These are phyloP conservation scores for Ammopiptanthus mongolicus DNA, from an alignment of 306 rosid genomes.

Conservation along the genomic window DNA sequence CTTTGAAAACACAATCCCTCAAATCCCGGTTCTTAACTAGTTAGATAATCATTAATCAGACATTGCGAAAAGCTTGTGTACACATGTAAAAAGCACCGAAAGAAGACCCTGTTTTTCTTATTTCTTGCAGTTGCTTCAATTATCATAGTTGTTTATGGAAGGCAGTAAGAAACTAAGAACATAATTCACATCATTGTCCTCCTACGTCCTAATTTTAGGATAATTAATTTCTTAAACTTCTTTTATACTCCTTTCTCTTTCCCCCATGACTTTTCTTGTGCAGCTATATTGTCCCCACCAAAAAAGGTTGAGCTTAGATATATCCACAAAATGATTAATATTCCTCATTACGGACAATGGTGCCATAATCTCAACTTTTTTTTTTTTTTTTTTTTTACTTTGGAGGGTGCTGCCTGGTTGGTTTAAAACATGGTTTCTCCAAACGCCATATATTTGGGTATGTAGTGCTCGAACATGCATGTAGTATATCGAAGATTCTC, in stretches of 20 bases:
- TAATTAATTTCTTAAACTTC: background rate
- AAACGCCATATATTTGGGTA: too few relatives aligned
- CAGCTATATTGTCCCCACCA: background rate
- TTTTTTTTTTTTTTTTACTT: too few relatives aligned
- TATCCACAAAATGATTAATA: background rate
- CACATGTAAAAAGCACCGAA: background rate
- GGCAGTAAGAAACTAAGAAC: too few relatives aligned
- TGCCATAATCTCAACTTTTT: background rate
- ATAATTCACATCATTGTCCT: background rate
- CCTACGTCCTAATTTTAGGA: too few relatives aligned
- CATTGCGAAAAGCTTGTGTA: background rate
- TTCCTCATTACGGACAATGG: conserved; percentile 22
- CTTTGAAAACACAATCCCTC: background rate
- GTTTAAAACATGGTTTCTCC: too few relatives aligned
- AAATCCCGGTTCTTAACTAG: background rate
- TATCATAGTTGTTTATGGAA: too few relatives aligned
- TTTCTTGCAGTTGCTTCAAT: background rate
- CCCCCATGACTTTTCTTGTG: background rate
- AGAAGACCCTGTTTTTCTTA: background rate
- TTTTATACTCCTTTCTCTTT: background rate
- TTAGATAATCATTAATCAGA: background rate
- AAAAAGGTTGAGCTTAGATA: background rate
- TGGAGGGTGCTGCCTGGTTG: too few relatives aligned
- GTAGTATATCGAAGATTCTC: too few relatives aligned
- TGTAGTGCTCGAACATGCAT: too few relatives aligned